Base-by-base conservation (phyloP, 371 early-diverging fungal species). In the Actinomucor elegans region DNA sequence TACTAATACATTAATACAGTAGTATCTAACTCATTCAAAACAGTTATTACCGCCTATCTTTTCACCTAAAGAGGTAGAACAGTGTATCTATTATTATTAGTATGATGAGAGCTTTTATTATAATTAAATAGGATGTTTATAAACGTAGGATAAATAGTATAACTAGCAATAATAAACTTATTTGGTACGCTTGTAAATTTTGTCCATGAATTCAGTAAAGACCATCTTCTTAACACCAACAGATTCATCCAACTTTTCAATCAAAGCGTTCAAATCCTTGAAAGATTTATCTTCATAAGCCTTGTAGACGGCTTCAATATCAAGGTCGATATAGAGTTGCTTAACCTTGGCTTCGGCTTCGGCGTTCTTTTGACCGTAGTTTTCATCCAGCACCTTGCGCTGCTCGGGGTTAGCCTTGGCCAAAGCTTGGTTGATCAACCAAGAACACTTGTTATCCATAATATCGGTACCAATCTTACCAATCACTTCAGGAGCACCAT, bases 401-500 rank as follows among this genome's bases (percentile, higher is more conserved):
- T 97, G 97, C 57, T 89, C 94, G 28, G 88, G 67, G 15, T 71
- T 80, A 37, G 85, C 88, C 54, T 69, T 76, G 56, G 73, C 79
- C 40, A 98, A 80, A 8, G 98, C 98, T 78, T 92, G 90, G 67
- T 89, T 89, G 61, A 98, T 87, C 61, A 97, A 80, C 98, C 98
- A 99, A 28, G 94, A 93, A 73, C 98, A 97, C 83, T 99, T 99
- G 87, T 94, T 96, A 71, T 97, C 98, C 76, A 94, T 87, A 45
- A 99, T 96, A 72, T 99, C 99, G 26, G 98, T 99, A 44, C 97
- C 97, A 60, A 98, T 92, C 84, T 99, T 99, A 66, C 97, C 97
- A 67, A 96, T 96, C 26, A 90, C 79, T 52, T 83, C 88, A 8
- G 98, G 97, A 26, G 84, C 79, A 51, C 93, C 96, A 58, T 86